Conservation (phyloP, 1,139 yeast genomes). For the Yamadazyma blattariae region DNA sequence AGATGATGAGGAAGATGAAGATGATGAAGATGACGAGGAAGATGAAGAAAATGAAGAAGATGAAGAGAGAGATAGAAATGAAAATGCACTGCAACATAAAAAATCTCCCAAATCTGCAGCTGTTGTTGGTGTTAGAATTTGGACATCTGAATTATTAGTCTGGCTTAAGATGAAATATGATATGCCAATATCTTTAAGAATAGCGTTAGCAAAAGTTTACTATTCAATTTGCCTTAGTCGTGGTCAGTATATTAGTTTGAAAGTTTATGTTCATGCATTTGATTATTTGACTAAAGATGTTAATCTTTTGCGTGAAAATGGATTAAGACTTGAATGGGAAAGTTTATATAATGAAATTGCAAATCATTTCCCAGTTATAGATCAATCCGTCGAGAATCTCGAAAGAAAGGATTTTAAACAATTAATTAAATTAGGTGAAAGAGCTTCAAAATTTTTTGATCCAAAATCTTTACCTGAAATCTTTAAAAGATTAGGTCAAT, state of each 20-base stretch:
- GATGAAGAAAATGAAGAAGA: slow-evolving; percentile 35
- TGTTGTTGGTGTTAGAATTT: slow-evolving; percentile 70
- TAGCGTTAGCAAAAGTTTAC: slow-evolving; percentile 65
- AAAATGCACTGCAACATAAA: slow-evolving; percentile 44
- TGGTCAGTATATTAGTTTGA: slow-evolving; percentile 67
- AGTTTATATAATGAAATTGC: slow-evolving; percentile 40
- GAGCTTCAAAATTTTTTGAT: slow-evolving; percentile 47
- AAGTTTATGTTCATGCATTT: slow-evolving; percentile 64
- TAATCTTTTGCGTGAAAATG: slow-evolving; percentile 34
- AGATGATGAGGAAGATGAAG: slow-evolving; percentile 23
- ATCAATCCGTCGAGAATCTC: slow-evolving; percentile 26
- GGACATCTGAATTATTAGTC: slow-evolving; percentile 85
- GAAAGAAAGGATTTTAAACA: slow-evolving; percentile 44
- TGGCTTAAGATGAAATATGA: slow-evolving; percentile 82
- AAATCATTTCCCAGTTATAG: slow-evolving; percentile 32
- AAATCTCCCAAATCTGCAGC: slow-evolving; percentile 69
- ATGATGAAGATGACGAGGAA: slow-evolving; percentile 8
- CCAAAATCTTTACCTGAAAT: slow-evolving; percentile 34
- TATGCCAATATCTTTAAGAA: slow-evolving; percentile 66
- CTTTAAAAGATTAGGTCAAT: slow-evolving; percentile 37
- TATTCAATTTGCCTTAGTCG: slow-evolving; percentile 72
- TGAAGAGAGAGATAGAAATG: slow-evolving; percentile 34
- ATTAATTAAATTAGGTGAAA: slow-evolving; percentile 43
- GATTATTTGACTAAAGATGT: slow-evolving; percentile 54
- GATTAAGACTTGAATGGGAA: slow-evolving; percentile 52